Base-by-base conservation (phyloP, 2,329 filamentous ascomycete species). In the Colletotrichum gigasporum region DNA sequence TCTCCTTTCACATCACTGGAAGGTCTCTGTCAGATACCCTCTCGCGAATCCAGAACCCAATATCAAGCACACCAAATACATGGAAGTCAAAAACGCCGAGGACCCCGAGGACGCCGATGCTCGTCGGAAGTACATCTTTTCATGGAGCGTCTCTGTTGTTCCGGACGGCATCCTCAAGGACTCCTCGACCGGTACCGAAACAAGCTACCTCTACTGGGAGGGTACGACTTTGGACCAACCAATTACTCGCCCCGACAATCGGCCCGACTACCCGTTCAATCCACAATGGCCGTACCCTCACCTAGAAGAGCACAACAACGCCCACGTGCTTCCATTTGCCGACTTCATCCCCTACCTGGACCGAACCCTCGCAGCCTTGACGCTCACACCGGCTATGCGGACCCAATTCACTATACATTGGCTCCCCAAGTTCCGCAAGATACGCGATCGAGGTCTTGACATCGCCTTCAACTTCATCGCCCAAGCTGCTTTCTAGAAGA, bases 371-470 rank as follows among this genome's bases (percentile, higher is more conserved):
- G n/a, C 34, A 11, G n/a, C 39, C 16, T 47, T 66, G 3, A 39
- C 28, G 10, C 48, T 69, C n/a, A 64, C 54, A 5, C 26, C 59
- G 2, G 54, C 55, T 3, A 69, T 69, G 68, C 50, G 58, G 4
- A 60, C 65, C 32, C 64, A 66, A 10, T 68, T 69, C 48, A 54
- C 66, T 20, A 42, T 67, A 1, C 52, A 58, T 45, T 69, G 67
- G 68, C 34, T 66, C 3, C 67, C 61, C 11, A 37, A 59, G 12
- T 62, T 67, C 12, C 41, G 32, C n/a, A 24, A 35, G 2, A 52
- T 63, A 28, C 56, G 60, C n/a, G 26, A 51, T 10, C 16, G 39
- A 4, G 41, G 50, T 4, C 41, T 48, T 2, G 34, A 53, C 5
- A 56, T 68, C 22, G 45, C 30, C 7, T 58, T 69, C 22, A 1